Evolutionary conservation across 768 basidiomycete genomes (phyloP), one percentile per base, ranked within the genome.

Genomic region (Dendrothele bispora): DNA sequence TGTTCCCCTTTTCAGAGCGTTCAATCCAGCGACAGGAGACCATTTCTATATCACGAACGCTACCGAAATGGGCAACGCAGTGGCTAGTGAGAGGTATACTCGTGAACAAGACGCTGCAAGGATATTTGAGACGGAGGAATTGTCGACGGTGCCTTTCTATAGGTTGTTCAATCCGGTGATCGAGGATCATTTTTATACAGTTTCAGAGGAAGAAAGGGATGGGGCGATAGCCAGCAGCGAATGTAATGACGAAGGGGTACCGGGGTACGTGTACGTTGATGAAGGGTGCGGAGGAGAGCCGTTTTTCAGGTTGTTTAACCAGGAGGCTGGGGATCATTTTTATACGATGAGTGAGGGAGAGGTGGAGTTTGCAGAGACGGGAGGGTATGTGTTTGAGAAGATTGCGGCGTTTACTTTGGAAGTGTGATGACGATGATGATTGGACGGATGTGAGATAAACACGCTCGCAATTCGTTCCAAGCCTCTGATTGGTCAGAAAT

Each of bases 141-240:
- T 49, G 8, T 42, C 26, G 18, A 56, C 53, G 6, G 48, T 56
- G 12, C 53, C 62, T 3, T 46, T 63, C 41, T 58, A 58, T 39
- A 58, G 61, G 17, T 24, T 55, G 7, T 61, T 46, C 35, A 49
- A 43, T 20, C 21, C 39, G 2, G 5, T 4, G 1, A 17, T 17
- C n/a, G 18, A 17, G 2, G 61, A 62, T 41, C 61, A 62, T 41
- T 58, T 59, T 21, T 62, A 62, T 36, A 62, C 61, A 15, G 54
- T 52, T 3, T 44, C 27, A 7, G 49, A 41, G 1, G 26, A 37
- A 7, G 60, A 59, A 41, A 45, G 48, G 35, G 51, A 52, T 20
- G 43, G 35, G 17, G 57, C 55, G 7, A 27, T 55, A 10, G 29
- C 24, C 4, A 47, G 41, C 1, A 14, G 43, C 2, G 59, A 54